Conservation (phyloP, 192 early-diverging fungal species). For the Umbelopsis isabellina region DNA sequence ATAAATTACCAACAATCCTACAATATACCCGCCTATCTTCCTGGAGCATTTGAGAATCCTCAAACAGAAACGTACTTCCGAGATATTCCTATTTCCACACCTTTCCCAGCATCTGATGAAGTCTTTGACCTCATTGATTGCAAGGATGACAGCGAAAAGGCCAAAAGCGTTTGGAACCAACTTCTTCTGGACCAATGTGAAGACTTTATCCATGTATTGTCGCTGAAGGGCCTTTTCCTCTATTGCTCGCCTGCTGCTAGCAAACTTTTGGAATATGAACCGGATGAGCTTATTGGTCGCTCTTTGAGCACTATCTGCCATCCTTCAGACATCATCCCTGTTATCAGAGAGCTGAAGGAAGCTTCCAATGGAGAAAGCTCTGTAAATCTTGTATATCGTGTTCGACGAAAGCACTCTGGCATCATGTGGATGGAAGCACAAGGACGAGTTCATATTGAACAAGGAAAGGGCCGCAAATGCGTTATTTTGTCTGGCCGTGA, state of each 20-base stretch:
- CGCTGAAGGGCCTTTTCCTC: conserved; percentile 70
- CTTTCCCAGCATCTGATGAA: conserved; percentile 39
- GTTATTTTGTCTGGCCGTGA: conserved; percentile 64
- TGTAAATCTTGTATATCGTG: conserved; percentile 63
- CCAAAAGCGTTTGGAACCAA: conserved; percentile 42
- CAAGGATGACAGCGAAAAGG: conserved; percentile 32
- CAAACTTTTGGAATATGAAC: conserved; percentile 54
- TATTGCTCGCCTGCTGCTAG: conserved; percentile 54
- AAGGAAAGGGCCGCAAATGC: conserved; percentile 68
- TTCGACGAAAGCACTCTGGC: conserved; percentile 54
- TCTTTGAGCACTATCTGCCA: conserved; percentile 63
- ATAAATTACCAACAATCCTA: conserved; percentile 52
- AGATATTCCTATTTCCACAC: conserved; percentile 32
- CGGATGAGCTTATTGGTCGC: conserved; percentile 58
- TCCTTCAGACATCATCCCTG: conserved; percentile 65
- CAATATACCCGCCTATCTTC: conserved; percentile 44
- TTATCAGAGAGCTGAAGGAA: conserved; percentile 65
- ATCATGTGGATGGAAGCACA: conserved; percentile 69
- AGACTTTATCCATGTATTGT: conserved; percentile 69
- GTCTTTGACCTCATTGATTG: conserved; percentile 42
- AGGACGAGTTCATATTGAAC: conserved; percentile 64
- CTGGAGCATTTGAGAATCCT: conserved; percentile 27
- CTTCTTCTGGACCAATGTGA: conserved; percentile 54
- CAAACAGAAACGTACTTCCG: conserved; percentile 43
- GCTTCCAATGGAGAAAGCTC: conserved; percentile 34